phyloP scores from a whole-genome alignment of 2,329 filamentous ascomycete genomes.

The Cercospora zeina region DNA sequence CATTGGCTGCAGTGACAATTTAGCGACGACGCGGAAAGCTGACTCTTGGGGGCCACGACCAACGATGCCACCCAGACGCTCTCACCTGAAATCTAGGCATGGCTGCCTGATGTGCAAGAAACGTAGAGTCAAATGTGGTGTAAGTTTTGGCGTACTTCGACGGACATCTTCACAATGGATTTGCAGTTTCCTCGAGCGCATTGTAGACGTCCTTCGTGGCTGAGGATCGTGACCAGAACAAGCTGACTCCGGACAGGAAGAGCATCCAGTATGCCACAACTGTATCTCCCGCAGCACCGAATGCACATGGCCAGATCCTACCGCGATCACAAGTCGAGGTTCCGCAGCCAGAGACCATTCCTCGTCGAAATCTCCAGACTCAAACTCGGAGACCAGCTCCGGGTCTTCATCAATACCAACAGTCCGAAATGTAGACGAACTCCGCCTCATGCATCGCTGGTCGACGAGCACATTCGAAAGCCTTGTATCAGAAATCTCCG shows the following conservation, averaged over 20 bases:
- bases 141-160: not conserved
- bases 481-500: conserved; percentile 18
- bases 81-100: conserved; percentile 23
- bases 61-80: conserved; percentile 22
- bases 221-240: not conserved
- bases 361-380: conserved; percentile 11
- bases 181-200: not conserved
- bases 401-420: conserved; percentile 5
- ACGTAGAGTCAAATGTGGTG: conserved; percentile 22
- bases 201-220: not conserved
- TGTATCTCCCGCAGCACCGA: conserved; percentile 20
- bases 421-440: conserved; percentile 16
- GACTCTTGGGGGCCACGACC: not conserved
- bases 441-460: conserved; percentile 30
- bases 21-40: not conserved
- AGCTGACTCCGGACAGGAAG: conserved; percentile 14
- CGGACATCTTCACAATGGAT: not conserved
- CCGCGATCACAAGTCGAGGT: not conserved
- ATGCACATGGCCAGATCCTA: conserved; percentile 16
- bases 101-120: conserved; percentile 26
- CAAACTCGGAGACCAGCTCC: conserved; percentile 7
- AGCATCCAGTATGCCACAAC: conserved; percentile 20
- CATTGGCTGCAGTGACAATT: not conserved
- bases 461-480: conserved; percentile 22
- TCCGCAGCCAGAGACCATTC: not conserved